Conservation (phyloP, 352 stramenopile species). For the Globisporangium irregulare region DNA sequence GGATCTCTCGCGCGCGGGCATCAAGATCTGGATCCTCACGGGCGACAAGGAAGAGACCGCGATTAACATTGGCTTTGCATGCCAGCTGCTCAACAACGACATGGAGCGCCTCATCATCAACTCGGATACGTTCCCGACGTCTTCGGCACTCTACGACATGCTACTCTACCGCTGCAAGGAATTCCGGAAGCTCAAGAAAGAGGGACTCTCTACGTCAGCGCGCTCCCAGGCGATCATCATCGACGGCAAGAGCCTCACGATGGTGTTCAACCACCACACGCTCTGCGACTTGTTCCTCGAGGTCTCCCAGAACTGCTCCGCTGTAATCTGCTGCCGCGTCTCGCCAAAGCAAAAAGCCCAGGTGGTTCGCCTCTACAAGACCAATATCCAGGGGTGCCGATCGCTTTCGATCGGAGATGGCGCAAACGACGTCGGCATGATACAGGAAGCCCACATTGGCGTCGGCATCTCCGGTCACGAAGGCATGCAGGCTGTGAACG, state of each 20-base stretch:
- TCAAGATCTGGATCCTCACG: slow-evolving; percentile 88
- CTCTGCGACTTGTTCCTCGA: slow-evolving; percentile 83
- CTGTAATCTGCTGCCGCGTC: slow-evolving; percentile 90
- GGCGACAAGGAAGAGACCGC: slow-evolving; percentile 94
- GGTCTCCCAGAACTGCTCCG: slow-evolving; percentile 76
- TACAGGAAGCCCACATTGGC: slow-evolving; percentile 98
- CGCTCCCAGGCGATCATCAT: slow-evolving; percentile 66
- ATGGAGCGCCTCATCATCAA: slow-evolving; percentile 92
- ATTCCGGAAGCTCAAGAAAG: slow-evolving; percentile 34
- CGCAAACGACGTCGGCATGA: slow-evolving; percentile 99
- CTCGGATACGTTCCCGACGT: slow-evolving; percentile 47
- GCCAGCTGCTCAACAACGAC: slow-evolving; percentile 93
- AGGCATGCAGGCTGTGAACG: slow-evolving; percentile 98
- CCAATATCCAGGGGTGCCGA: slow-evolving; percentile 76
- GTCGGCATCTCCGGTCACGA: slow-evolving; percentile 98
- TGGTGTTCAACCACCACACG: slow-evolving; percentile 72
- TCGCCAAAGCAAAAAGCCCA: slow-evolving; percentile 92
- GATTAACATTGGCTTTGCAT: slow-evolving; percentile 97
- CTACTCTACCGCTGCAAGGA: slow-evolving; percentile 44
- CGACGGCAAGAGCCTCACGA: slow-evolving; percentile 64
- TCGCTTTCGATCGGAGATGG: slow-evolving; percentile 97
- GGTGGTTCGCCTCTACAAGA: slow-evolving; percentile 85
- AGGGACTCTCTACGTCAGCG: slow-evolving; percentile 1
- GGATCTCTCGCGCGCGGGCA: slow-evolving; percentile 63
- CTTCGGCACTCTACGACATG: slow-evolving; percentile 61